Percentiles rank a stretch among this genome's conserved stretches.
Conservation (phyloP, 2,329 filamentous ascomycete species). For the Aciculosporium take region DNA sequence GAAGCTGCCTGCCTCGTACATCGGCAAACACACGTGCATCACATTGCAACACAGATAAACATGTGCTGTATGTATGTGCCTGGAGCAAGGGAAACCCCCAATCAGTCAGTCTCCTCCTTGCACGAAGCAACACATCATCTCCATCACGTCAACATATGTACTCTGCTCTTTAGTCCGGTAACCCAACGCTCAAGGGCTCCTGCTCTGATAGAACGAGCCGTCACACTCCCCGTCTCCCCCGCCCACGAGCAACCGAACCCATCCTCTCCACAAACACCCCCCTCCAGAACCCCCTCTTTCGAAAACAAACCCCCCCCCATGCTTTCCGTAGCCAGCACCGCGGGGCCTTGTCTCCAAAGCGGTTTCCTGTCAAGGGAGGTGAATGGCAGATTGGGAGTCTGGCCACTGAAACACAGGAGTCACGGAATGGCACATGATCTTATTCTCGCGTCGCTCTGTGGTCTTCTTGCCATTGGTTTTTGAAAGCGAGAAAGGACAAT, state of each 20-base stretch:
- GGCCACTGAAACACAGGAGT: not conserved
- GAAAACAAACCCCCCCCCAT: conserved; percentile 15
- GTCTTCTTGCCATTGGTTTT: conserved; percentile 37
- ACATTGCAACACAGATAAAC: too few relatives aligned
- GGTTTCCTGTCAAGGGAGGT: not conserved
- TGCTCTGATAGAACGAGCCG: conserved; percentile 50
- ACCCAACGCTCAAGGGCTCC: conserved; percentile 42
- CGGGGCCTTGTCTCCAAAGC: too few relatives aligned
- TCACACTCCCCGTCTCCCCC: not conserved
- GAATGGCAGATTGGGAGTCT: not conserved
- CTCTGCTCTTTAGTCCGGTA: conserved; percentile 49
- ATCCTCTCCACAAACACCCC: not conserved
- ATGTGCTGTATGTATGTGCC: too few relatives aligned
- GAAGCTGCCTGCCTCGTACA: too few relatives aligned
- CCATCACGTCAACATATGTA: conserved; percentile 36
- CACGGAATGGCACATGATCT: conserved; percentile 3
- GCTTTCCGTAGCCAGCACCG: too few relatives aligned
- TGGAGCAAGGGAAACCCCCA: too few relatives aligned
- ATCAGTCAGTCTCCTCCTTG: too few relatives aligned
- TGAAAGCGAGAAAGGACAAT: conserved; percentile 6
- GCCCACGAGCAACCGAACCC: too few relatives aligned
- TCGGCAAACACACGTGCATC: too few relatives aligned
- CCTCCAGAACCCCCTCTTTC: conserved; percentile 13
- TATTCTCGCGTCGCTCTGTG: conserved; percentile 48
- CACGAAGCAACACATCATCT: too few relatives aligned